A percentile compares a stretch with the other conserved stretches of the same genome.
Conservation (phyloP, 768 basidiomycete genomes). For the Podaxis pistillaris region DNA sequence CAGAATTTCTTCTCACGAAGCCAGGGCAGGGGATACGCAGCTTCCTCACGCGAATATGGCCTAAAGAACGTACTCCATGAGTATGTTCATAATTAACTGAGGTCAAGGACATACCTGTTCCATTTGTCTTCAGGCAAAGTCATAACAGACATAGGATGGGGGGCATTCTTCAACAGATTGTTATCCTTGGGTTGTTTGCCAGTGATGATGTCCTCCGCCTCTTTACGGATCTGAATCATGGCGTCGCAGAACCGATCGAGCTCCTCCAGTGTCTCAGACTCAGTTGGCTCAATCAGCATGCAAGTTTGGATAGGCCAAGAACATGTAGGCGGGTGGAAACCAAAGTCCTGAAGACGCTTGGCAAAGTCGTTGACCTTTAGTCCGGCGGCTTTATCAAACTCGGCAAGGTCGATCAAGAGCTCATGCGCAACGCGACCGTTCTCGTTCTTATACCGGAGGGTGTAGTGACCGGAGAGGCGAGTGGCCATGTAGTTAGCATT, state of each 20-base stretch:
- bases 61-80: conserved; percentile 33
- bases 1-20: conserved; percentile 92
- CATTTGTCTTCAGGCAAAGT: conserved; percentile 75
- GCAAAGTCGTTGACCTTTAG: conserved; percentile 95
- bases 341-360: conserved; percentile 83
- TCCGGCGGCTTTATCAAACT: conserved; percentile 89
- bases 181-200: conserved; percentile 90
- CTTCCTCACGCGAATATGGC: conserved; percentile 86
- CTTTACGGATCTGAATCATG: conserved; percentile 93
- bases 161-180: conserved; percentile 92
- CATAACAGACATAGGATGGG: conserved; percentile 81
- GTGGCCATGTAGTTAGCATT: conserved; percentile 98
- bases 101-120: conserved; percentile 60
- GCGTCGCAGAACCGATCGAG: conserved; percentile 98
- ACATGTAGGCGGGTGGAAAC: conserved; percentile 96
- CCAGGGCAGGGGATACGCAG: conserved; percentile 87
- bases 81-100: background rate
- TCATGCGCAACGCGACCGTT: conserved; percentile 96
- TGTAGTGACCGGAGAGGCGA: conserved; percentile 82
- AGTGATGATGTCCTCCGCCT: conserved; percentile 82
- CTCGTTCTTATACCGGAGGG: conserved; percentile 82
- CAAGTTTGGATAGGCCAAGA: conserved; percentile 98
- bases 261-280: conserved; percentile 92
- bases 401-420: conserved; percentile 89
- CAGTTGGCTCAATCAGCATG: conserved; percentile 98